A percentile compares a stretch with the other conserved stretches of the same genome.
These are phyloP conservation scores for Linum lewisii DNA, from an alignment of 345 rosid species.

Conservation along the genomic window DNA sequence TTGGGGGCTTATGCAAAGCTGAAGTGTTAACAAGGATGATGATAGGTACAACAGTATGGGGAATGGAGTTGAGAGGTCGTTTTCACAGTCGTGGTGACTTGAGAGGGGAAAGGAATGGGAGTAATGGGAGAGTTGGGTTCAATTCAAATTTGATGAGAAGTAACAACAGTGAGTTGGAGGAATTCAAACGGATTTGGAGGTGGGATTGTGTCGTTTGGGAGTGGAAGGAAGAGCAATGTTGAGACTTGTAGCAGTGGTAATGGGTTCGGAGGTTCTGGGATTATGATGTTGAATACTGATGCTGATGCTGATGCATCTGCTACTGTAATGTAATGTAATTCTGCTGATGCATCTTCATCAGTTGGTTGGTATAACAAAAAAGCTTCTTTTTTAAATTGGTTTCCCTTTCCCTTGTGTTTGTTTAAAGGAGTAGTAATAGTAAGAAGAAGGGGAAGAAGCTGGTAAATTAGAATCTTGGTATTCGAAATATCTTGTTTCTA, in stretches of 20 bases:
- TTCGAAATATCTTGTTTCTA: too few species aligned
- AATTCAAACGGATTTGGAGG: constrained; percentile 37
- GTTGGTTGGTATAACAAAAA: constrained; percentile 15
- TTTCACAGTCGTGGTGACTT: constrained; percentile 88
- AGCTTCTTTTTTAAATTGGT: constrained; percentile 26
- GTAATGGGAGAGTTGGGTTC: constrained; percentile 32
- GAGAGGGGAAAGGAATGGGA: constrained; percentile 55
- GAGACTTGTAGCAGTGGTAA: constrained; percentile 26
- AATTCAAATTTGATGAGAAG: constrained; percentile 74
- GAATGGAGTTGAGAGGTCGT: constrained; percentile 60
- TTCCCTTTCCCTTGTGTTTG: constrained; percentile 20
- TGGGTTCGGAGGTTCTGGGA: constrained; percentile 22
- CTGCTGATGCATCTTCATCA: constrained; percentile 36
- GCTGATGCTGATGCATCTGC: too few species aligned
- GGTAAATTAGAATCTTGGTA: too few species aligned
- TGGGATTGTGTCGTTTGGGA: constrained; percentile 18
- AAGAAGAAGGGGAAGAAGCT: too few species aligned
- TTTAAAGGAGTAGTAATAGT: too few species aligned
- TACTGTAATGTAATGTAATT: too few species aligned
- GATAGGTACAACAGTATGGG: constrained; percentile 61
- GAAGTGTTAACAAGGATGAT: constrained; percentile 55
- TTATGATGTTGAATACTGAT: too few species aligned
- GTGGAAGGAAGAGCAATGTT: constrained; percentile 46
- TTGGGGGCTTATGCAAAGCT: constrained; percentile 65
- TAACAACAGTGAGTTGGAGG: constrained; percentile 96